Evolutionary conservation across 2,329 filamentous ascomycete species (phyloP), one percentile per base, ranked within the genome.

Genomic region (Fusarium denticulatum): DNA sequence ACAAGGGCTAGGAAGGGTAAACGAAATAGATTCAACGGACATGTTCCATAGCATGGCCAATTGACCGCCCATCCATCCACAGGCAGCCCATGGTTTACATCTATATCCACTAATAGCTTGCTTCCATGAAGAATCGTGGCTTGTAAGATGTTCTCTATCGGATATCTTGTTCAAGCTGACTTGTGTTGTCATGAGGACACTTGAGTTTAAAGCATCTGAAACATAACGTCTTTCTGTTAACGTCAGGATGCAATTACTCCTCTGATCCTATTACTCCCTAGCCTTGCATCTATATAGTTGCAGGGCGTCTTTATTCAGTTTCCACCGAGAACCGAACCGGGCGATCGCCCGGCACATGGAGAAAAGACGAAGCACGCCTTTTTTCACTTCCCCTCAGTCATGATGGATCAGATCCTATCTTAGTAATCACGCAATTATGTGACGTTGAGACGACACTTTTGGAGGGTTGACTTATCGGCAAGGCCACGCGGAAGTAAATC

Each of bases 281-380:
- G 67, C 59, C 64, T 75, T 76, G 61, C 63, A 58, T 67, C 57
- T 69, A 60, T 50, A 47, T 57, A 40, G 65, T 59, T 65, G 39
- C 59, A n/a, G 32, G 63, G 60, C n/a, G 32, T 24, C 22, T 53
- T 26, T 22, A 28, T 53, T 22, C 49, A 37, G 53, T 69, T 65
- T 58, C 68, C 66, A 65, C 68, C 50, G 55, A n/a, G n/a, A n/a
- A n/a, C n/a, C 67, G 13, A 13, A 14, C 13, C 40, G 40, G 76
- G 76, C 76, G 76, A 78, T 78, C 76, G 76, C 76, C 76, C 76
- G 76, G 60, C 46, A 71, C 49, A 58, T 63, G 63, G 43, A 22
- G 37, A 40, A 46, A 60, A 71, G 49, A 49, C 34, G 47, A 58
- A 55, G 46, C 39, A 66, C 42, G 47, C 40, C 39, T 42, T 52